Evolutionary conservation across 768 basidiomycete species (phyloP).

Genomic region (Boletus edulis): DNA sequence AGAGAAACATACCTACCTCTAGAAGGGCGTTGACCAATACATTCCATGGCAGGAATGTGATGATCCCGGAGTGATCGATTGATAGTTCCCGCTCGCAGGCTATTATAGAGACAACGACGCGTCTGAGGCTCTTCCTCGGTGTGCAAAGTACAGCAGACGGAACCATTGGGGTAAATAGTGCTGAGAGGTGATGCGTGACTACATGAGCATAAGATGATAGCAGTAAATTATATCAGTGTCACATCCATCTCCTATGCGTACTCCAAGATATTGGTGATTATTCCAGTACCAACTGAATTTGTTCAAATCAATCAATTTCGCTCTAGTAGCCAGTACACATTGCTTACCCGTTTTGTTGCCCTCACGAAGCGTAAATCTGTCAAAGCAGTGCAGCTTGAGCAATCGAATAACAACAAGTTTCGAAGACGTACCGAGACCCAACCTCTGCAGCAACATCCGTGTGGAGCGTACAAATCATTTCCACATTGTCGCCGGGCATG

Average conservation of each 20-base stretch:
- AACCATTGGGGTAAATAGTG: background rate
- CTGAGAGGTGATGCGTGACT: constrained; percentile 22
- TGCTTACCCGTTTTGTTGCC: constrained; percentile 86
- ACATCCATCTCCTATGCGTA: constrained; percentile 24
- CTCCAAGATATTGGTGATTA: constrained; percentile 82
- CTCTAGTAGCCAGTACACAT: background rate
- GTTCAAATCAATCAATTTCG: constrained; percentile 18
- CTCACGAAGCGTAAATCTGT: constrained; percentile 86
- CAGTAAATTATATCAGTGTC: constrained; percentile 16
- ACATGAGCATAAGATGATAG: constrained; percentile 18
- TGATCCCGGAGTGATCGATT: too few relatives aligned
- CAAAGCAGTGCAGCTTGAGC: background rate
- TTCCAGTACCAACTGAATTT: constrained; percentile 81
- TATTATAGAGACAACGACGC: too few relatives aligned
- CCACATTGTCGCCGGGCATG: constrained; percentile 98
- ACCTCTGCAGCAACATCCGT: constrained; percentile 88
- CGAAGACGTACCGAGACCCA: constrained; percentile 62
- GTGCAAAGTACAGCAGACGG: too few relatives aligned
- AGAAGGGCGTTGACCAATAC: too few relatives aligned
- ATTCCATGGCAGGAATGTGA: too few relatives aligned
- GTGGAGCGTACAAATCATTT: constrained; percentile 80
- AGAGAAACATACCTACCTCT: background rate
- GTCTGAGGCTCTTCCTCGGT: too few relatives aligned
- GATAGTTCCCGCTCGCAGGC: too few relatives aligned
- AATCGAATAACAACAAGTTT: background rate